A percentile compares a stretch with the other conserved stretches of the same genome.
phyloP scores from a whole-genome alignment of 805 yeast genomes.

The Starmerella potacharoeniae region DNA sequence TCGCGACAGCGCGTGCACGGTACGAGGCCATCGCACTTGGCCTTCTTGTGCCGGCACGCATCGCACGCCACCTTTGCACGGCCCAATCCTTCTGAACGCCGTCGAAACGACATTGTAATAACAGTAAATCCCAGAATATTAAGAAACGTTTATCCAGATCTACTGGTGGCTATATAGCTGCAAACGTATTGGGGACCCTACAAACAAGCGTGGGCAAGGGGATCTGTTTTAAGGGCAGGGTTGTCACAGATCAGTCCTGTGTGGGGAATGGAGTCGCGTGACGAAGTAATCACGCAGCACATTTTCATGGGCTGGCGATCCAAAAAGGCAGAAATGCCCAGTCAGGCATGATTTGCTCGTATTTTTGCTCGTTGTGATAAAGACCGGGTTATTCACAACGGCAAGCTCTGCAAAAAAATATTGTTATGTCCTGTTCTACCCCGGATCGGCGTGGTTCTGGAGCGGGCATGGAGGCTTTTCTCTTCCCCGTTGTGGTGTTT shows the following conservation, averaged over 20 bases:
- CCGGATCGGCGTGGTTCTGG: not conserved
- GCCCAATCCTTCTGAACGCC: not conserved
- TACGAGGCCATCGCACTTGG: constrained; percentile 1
- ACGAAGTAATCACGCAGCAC: not conserved
- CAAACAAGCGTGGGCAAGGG: not conserved
- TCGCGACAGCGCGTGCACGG: constrained; percentile 2
- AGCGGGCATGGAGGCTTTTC: not conserved
- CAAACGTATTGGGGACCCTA: not conserved
- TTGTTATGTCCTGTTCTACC: too few relatives aligned
- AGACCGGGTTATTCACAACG: too few relatives aligned
- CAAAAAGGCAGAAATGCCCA: not conserved
- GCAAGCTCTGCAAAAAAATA: too few relatives aligned
- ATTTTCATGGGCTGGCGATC: not conserved
- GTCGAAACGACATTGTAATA: not conserved
- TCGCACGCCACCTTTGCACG: constrained; percentile 4
- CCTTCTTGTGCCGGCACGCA: constrained; percentile 4
- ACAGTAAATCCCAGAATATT: not conserved
- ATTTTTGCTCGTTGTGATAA: not conserved
- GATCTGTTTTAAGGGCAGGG: not conserved
- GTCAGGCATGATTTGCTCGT: not conserved
- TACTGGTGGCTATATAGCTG: not conserved
- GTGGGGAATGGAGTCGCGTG: constrained; percentile 1
- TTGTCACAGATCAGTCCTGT: not conserved
- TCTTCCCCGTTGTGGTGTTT: not conserved
- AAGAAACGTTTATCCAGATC: not conserved